Base-by-base conservation (phyloP, 768 basidiomycete species). In the Mycena galopus region DNA sequence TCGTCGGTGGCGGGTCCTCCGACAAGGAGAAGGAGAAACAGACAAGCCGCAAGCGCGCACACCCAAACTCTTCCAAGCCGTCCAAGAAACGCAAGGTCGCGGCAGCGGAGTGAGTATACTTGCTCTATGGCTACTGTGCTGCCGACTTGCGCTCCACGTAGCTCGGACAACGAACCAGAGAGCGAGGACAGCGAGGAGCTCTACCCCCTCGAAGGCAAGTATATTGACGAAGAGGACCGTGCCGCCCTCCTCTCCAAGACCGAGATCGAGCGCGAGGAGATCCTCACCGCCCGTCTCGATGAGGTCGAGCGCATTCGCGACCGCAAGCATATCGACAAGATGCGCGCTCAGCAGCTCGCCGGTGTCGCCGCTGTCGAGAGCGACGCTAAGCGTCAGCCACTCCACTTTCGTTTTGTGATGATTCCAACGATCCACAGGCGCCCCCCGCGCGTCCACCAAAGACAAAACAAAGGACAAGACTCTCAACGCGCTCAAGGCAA, bases 151-250 rank as follows among this genome's bases (percentile, higher is more conserved):
- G n/a, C n/a, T n/a, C n/a, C 42, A 60, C 47, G 16, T 63, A 65
- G 64, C 65, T 65, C 61, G 60, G 90, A 88, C 37, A 84, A 86
- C 47, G 87, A 82, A 25, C 86, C 87, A 14, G 93, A 94, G 76
- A 92, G 90, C 71, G 93, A 94, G 76, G 89, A 88, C 66, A 88
- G 65, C 11, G 67, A 72, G 12, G 69, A 95, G 75, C 92, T 91
- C 4, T 99, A 95, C 79, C 97, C 96, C 0, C 84, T 98, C 16
- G 97, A 99, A 77, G 96, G 95, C 60, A 95, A 95, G 81, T 99
- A 94, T 79, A 88, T 88, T 69, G 92, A 98, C 78, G 95, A 96
- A 76, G 87, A 85, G 16, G 97, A 98, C 81, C 89, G 93, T 77
- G 88, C 92, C 74, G 84, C 87, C 63, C 85, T 99, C 35, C 84